Conservation (phyloP, 345 rosid genomes). For the Toxicodendron radicans region DNA sequence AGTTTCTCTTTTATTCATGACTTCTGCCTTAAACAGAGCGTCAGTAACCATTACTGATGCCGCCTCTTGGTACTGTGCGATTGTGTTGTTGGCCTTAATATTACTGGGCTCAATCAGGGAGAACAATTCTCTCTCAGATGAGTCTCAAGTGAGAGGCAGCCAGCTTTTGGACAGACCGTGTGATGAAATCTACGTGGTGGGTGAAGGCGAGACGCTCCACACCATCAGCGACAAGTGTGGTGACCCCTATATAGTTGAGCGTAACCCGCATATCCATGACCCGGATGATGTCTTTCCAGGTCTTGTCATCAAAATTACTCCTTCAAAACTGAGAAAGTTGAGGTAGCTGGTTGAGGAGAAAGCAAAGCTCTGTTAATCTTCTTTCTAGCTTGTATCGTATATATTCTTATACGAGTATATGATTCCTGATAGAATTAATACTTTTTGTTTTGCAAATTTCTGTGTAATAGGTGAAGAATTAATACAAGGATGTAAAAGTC, state of each 20-base stretch:
- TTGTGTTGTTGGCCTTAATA: constrained; percentile 46
- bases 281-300: constrained; percentile 86
- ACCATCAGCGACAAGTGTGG: constrained; percentile 77
- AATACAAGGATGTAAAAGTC: background rate
- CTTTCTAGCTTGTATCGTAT: background rate
- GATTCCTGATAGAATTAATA: background rate
- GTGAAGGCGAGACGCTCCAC: constrained; percentile 81
- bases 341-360: constrained; percentile 16
- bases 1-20: constrained; percentile 11
- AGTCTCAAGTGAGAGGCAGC: constrained; percentile 37
- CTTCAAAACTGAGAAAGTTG: constrained; percentile 32
- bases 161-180: constrained; percentile 49
- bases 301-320: constrained; percentile 68
- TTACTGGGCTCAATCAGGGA: constrained; percentile 51
- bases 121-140: constrained; percentile 26
- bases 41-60: constrained; percentile 39
- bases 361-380: background rate
- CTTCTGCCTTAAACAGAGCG: constrained; percentile 27
- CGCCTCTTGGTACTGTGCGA: constrained; percentile 67
- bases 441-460: background rate
- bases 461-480: background rate
- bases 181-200: constrained; percentile 70
- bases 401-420: background rate
- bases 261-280: constrained; percentile 80
- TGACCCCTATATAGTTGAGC: constrained; percentile 76